Percentiles rank a stretch among this genome's conserved stretches.
Conservation (phyloP, 768 basidiomycete species). For the Clitopilus passeckerianus region DNA sequence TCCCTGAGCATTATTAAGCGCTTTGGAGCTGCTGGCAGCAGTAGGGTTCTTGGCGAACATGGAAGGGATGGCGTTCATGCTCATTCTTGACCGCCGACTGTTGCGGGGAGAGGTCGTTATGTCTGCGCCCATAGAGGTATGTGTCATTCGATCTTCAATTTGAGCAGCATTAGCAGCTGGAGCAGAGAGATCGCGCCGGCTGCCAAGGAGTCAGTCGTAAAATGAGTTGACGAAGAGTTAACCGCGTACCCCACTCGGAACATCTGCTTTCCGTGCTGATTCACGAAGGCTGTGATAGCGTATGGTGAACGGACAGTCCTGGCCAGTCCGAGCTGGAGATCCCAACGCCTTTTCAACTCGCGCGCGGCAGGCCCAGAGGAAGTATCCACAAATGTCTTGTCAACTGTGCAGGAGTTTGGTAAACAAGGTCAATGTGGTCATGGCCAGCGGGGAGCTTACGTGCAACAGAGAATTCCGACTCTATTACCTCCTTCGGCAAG, state of each 20-base stretch:
- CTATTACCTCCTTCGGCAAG: slow-evolving; percentile 9
- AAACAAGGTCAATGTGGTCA: no score
- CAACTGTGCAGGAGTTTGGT: slow-evolving; percentile 31
- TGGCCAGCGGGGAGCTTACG: slow-evolving; percentile 32
- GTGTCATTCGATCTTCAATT: slow-evolving; percentile 39
- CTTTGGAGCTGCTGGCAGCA: slow-evolving; percentile 21
- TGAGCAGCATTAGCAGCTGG: slow-evolving; percentile 51
- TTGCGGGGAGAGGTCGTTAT: slow-evolving; percentile 34
- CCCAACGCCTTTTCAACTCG: slow-evolving; percentile 73
- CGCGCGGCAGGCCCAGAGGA: slow-evolving; percentile 71
- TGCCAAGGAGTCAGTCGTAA: slow-evolving; percentile 17
- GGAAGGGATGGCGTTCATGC: slow-evolving; percentile 52
- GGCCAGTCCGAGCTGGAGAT: slow-evolving; percentile 59
- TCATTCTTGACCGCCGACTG: slow-evolving; percentile 61
- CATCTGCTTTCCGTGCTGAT: slow-evolving; percentile 75
- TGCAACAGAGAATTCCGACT: slow-evolving; percentile 55
- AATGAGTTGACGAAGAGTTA: background rate
- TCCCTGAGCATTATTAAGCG: slow-evolving; percentile 18
- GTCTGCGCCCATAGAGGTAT: slow-evolving; percentile 27
- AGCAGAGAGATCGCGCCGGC: slow-evolving; percentile 57
- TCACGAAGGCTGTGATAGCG: slow-evolving; percentile 76
- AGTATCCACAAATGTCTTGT: slow-evolving; percentile 77
- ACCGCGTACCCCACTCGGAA: slow-evolving; percentile 70
- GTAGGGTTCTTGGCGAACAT: slow-evolving; percentile 40
- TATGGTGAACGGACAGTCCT: slow-evolving; percentile 70